Conservation (phyloP, 495 filamentous ascomycete genomes). For the Ramalina peruviana region DNA sequence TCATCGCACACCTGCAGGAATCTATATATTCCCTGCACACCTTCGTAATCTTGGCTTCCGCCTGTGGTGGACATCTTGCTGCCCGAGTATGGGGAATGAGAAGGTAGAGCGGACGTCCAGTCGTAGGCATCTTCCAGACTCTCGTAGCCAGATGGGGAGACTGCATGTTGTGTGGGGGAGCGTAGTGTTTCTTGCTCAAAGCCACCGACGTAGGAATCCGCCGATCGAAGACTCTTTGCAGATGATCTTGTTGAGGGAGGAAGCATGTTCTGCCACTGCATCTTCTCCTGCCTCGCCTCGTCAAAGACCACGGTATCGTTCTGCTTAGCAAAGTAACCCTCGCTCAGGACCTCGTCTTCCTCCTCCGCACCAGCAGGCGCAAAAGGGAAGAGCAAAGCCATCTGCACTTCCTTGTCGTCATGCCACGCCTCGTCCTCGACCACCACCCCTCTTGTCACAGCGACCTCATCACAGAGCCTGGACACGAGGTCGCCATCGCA, state of each 20-base stretch:
- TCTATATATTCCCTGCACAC: slow-evolving; percentile 70
- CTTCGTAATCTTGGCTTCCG: slow-evolving; percentile 46
- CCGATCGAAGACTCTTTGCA: slow-evolving; percentile 14
- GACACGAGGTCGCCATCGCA: slow-evolving; percentile 79
- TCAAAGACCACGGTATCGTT: slow-evolving; percentile 11
- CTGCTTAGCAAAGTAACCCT: slow-evolving; percentile 19
- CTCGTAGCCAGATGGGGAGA: slow-evolving; percentile 15
- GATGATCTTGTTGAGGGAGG: slow-evolving; percentile 20
- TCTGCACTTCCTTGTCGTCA: slow-evolving; percentile 40
- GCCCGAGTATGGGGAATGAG: background rate
- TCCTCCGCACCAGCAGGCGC: slow-evolving; percentile 38
- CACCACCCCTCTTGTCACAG: slow-evolving; percentile 61
- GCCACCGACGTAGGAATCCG: slow-evolving; percentile 17
- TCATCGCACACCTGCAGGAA: slow-evolving; percentile 80
- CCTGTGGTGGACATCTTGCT: slow-evolving; percentile 33
- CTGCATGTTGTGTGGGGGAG: slow-evolving; percentile 1
- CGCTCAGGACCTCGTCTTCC: slow-evolving; percentile 1
- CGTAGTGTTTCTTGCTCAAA: slow-evolving; percentile 8
- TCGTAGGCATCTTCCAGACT: slow-evolving; percentile 28
- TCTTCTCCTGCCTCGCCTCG: slow-evolving; percentile 19
- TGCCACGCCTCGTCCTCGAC: slow-evolving; percentile 66
- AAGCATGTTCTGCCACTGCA: slow-evolving; percentile 47
- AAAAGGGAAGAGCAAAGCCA: slow-evolving; percentile 76
- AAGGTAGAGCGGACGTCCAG: slow-evolving; percentile 1
- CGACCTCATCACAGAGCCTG: slow-evolving; percentile 72